These are phyloP conservation scores for Trichoderma brevicompactum DNA, from an alignment of 2,329 filamentous ascomycete species.

Conservation along the genomic window DNA sequence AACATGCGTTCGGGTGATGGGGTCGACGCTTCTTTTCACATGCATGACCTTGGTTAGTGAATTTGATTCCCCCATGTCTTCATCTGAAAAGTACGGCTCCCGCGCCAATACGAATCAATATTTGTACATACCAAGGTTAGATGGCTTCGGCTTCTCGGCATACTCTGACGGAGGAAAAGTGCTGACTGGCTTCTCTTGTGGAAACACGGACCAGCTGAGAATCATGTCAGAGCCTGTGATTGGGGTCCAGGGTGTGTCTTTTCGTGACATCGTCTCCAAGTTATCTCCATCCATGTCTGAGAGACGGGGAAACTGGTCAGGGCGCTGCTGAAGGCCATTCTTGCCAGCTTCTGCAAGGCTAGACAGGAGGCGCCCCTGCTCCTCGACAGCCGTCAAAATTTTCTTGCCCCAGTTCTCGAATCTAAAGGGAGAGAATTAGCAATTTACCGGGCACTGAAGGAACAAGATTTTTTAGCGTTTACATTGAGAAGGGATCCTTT, in stretches of 20 bases:
- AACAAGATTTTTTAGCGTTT: not conserved
- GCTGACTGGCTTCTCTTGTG: slow-evolving; percentile 6
- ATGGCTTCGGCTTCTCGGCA: slow-evolving; percentile 9
- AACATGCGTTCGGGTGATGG: slow-evolving; percentile 15
- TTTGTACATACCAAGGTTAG: slow-evolving; percentile 7
- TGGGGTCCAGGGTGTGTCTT: slow-evolving; percentile 13
- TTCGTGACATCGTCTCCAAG: slow-evolving; percentile 8
- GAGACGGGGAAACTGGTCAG: not conserved
- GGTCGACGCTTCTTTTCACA: not conserved
- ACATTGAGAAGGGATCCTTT: slow-evolving; percentile 21
- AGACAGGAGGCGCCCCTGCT: slow-evolving; percentile 4
- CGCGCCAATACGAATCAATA: too few species aligned
- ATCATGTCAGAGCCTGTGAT: slow-evolving; percentile 18
- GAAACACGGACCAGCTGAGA: slow-evolving; percentile 13
- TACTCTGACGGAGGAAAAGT: slow-evolving; percentile 14
- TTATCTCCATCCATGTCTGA: slow-evolving; percentile 14
- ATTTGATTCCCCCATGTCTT: too few species aligned
- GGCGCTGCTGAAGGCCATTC: not conserved
- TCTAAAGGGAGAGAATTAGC: not conserved
- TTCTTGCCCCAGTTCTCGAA: slow-evolving; percentile 24
- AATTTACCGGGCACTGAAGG: too few species aligned
- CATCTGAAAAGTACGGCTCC: too few species aligned
- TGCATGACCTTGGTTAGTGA: not conserved
- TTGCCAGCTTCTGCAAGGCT: not conserved
- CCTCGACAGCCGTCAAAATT: slow-evolving; percentile 7